Evolutionary conservation across 805 yeast species (phyloP), one percentile per base, ranked within the genome.

Genomic region (Wickerhamiella domercqiae): DNA sequence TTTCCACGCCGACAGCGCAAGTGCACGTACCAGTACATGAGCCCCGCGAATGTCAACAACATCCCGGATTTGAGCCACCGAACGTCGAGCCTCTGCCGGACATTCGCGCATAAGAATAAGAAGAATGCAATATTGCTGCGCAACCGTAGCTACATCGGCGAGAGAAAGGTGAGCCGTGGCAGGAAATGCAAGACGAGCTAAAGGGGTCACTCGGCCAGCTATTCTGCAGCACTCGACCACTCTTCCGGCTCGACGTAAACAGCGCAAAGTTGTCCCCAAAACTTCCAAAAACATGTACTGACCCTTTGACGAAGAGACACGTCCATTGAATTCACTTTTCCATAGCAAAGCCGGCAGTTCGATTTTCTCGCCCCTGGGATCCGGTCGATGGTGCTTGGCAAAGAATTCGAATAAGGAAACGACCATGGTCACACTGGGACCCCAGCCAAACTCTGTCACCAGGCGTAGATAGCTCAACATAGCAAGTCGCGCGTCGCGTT

Each of bases 1-100:
- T 16, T 36, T 18, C 52, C 54, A 50, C 1, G 51, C 51, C 29
- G 49, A 47, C 14, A 46, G 36, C 2, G 49, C 47, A 34, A 41
- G 42, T 29, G 46, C 30, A 6, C 44, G 33, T 7, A 49, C 38
- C 2, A 46, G 47, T 20, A 49, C 28, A 29, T 48, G 54, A 1
- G 51, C 36, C 7, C 36, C 7, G 7, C 36, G 24, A 2, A 47
- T 33, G 6, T 37, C 37, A 11, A 48, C 47, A 3, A 44, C 38
- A 18, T 47, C 49, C 5, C 46, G 34, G n/a, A 47, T 39, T 39
- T 46, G 54, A 1, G 37, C 28, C 4, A 49, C 37, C 2, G 39
- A 26, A 2, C 50, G 53, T 9, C 42, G 28, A n/a, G 24, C 28
- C 3, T 25, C 22, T 1, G 33, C 21, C 1, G 32, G 33, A 11